Base-by-base conservation (phyloP, 352 stramenopile genomes). In the Globisporangium spinosum region DNA sequence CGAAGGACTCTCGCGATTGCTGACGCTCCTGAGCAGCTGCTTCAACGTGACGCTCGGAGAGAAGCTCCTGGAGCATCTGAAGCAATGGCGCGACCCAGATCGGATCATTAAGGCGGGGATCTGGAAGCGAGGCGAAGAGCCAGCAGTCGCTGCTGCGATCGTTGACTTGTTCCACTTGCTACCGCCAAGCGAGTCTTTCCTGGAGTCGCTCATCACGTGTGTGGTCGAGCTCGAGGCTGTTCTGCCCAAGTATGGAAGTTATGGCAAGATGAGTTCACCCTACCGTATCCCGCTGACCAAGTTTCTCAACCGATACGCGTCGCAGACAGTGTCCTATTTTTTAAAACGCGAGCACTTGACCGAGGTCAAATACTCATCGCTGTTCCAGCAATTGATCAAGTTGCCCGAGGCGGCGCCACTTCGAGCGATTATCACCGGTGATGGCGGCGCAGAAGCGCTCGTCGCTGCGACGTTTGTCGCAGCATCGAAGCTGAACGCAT, bases 11-110 rank as follows among this genome's bases (percentile, higher is more conserved):
- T 92, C 90, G 17, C 83, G 94, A 32, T 76, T 99, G 38, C 75
- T 99, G 6, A 95, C 89, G 4, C 77, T 99, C 0, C 77, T 99
- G 1, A 98, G 92, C 64, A 98, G 88, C 51, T 99, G 96, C 81
- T 99, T 99, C 69, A 99, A 99, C 63, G 96, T 98, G 40, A 98
- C 95, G 13, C 78, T 99, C 0, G 97, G 96, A 6, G 97, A 99
- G 69, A 99, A 99, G 72, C 72, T 99, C 34, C 73, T 99, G 1
- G 97, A 99, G 66, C 97, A 98, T 70, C 72, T 99, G 15, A 95
- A 98, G 71, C 94, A 98, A 70, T 98, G 91, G 91, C 81, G 87
- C 22, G 89, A 97, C 63, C 91, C 92, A 0, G 90, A 96, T 43
- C 87, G 89, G 38, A 97, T 97, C 51, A 87, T 95, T 34, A 96